phyloP scores from a whole-genome alignment of 352 stramenopile genomes.

The Blastocystis sp. region DNA sequence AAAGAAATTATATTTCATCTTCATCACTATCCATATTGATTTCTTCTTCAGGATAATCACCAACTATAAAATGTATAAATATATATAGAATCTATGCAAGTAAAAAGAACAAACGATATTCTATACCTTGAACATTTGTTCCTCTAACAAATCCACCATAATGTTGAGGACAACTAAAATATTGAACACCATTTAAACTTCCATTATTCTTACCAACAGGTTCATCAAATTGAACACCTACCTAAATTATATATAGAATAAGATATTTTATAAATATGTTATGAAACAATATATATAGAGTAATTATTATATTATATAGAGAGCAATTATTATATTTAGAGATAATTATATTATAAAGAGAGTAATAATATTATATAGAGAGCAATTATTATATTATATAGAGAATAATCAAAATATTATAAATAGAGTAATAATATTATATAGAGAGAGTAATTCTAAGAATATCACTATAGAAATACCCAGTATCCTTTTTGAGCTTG shows the following conservation, averaged over 20 bases:
- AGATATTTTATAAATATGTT: background rate
- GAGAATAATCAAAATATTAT: too few relatives aligned
- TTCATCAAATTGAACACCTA: constrained; percentile 87
- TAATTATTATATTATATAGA: too few relatives aligned
- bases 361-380: too few relatives aligned
- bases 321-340: background rate
- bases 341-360: too few relatives aligned
- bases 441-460: background rate
- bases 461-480: constrained; percentile 30
- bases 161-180: constrained; percentile 70
- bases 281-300: too few relatives aligned
- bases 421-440: too few relatives aligned
- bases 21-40: constrained; percentile 51
- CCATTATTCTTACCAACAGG: constrained; percentile 73
- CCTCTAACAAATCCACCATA: constrained; percentile 78
- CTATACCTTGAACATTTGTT: constrained; percentile 69
- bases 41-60: constrained; percentile 55
- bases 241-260: constrained; percentile 50
- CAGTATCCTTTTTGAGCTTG: constrained; percentile 50
- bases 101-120: too few relatives aligned
- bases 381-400: too few relatives aligned
- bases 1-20: too few relatives aligned
- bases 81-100: too few relatives aligned
- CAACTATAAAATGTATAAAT: constrained; percentile 39
- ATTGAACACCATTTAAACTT: constrained; percentile 62